Percentiles rank a stretch among this genome's conserved stretches.
Evolutionary conservation across 257 asterid species (phyloP).

Genomic region (Craterostigma plantagineum): DNA sequence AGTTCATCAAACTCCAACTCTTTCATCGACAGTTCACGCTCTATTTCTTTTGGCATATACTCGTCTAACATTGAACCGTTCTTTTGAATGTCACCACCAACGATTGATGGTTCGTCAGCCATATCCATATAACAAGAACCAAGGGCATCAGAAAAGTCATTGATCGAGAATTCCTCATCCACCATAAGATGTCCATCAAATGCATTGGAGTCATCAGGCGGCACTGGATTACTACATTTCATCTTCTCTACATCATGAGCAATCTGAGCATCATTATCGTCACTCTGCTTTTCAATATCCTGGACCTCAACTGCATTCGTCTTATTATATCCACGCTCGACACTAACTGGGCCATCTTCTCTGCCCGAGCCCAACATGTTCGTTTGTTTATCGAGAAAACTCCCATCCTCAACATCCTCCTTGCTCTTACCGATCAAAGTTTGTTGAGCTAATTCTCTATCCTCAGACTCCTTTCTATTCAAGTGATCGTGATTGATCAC

Average conservation of each 20-base stretch:
- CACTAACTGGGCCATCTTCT: constrained; percentile 10
- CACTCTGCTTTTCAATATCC: constrained; percentile 13
- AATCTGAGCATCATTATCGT: constrained; percentile 13
- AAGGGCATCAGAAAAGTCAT: constrained; percentile 26
- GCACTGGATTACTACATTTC: constrained; percentile 8
- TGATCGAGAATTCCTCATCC: constrained; percentile 13
- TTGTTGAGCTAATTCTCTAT: constrained; percentile 13
- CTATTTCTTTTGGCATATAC: constrained; percentile 17
- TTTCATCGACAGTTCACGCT: constrained; percentile 39
- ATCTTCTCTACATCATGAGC: constrained; percentile 12
- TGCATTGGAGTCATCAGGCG: constrained; percentile 17
- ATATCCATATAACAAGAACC: constrained; percentile 26
- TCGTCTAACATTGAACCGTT: constrained; percentile 13
- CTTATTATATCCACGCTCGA: constrained; percentile 1
- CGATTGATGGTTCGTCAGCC: constrained; percentile 19
- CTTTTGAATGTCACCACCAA: constrained; percentile 12
- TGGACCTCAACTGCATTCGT: constrained; percentile 10
- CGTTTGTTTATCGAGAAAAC: too few species aligned
- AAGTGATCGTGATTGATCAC: too few species aligned
- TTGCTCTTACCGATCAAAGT: constrained; percentile 10
- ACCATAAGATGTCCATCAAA: constrained; percentile 10
- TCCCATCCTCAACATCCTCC: constrained; percentile 3
- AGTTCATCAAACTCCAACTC: constrained; percentile 62
- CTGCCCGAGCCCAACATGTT: not conserved
- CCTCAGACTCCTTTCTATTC: constrained; percentile 7